These are phyloP conservation scores for Boletales sp. DNA, from an alignment of 768 basidiomycete species.

Conservation along the genomic window DNA sequence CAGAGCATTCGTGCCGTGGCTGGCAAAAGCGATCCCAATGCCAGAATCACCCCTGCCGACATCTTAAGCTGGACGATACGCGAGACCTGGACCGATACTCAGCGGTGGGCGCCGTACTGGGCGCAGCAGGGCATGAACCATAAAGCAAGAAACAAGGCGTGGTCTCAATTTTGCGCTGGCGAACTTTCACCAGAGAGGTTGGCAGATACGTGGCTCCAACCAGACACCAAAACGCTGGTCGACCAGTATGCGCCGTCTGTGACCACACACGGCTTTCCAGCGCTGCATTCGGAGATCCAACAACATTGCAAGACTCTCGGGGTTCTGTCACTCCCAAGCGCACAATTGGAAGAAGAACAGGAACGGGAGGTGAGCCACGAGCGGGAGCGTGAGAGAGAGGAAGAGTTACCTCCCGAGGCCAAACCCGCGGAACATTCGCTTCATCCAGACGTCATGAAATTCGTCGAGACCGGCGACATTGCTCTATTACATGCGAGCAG, in stretches of 20 bases:
- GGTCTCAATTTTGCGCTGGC: constrained; percentile 2
- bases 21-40: constrained; percentile 5
- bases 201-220: constrained; percentile 32
- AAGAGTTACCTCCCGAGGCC: neutral
- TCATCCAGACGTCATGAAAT: neutral
- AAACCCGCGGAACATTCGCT: neutral
- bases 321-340: constrained; percentile 3
- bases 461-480: neutral
- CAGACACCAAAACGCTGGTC: constrained; percentile 33
- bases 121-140: constrained; percentile 31
- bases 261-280: neutral
- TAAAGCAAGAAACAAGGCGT: constrained; percentile 5
- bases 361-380: constrained; percentile 25
- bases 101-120: constrained; percentile 38
- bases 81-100: constrained; percentile 40
- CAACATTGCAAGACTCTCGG: constrained; percentile 10
- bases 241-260: constrained; percentile 27
- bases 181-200: neutral
- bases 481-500: neutral
- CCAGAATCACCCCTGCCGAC: constrained; percentile 17
- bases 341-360: constrained; percentile 40
- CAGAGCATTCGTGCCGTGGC: constrained; percentile 28
- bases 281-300: neutral
- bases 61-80: constrained; percentile 42
- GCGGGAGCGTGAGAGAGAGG: neutral